Base-by-base conservation (phyloP, 1,284 basidiomycete genomes). In the Marasmius oreades region DNA sequence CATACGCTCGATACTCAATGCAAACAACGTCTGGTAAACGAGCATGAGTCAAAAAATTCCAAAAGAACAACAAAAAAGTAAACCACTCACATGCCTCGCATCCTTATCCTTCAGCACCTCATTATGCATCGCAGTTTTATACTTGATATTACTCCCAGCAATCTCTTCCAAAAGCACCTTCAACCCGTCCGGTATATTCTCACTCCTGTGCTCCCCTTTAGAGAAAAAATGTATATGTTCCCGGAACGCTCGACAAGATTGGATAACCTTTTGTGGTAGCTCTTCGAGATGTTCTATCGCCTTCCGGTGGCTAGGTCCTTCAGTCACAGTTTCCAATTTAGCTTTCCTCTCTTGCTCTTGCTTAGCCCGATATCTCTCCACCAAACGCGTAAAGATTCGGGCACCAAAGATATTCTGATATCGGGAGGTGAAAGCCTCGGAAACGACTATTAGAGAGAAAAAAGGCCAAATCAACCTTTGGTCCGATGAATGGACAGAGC, bases 401-500 rank as follows among this genome's bases (percentile, higher is more conserved):
- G 77, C 75, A 47, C 77, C 75, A 16, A 85, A 63, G 0, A 76
- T 76, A 3, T 65, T 72, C 63, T 83, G 79, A 67, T 86, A 86
- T 18, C 77, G 73, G 7, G 74, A 75, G 0, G 78, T 77, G 57
- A 81, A 85, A 0, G 78, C 84, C 61, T 91, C 89, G 11, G 82
- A 77, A 20, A 90, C 64, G 26, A 91, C 87, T 80, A 68, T 18
- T 3, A 10, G 53, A 1, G n/a, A 26, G 31, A 33, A 34, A 45
- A 5, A 23, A 24, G 18, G 53, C 26, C 5, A 24, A 43, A 22
- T 37, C n/a, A 39, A 34, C 31, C 31, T 37, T 28, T 34, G 16
- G 47, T 33, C 14, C 4, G n/a, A 6, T 12, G 26, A 47, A 24
- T 34, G 42, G n/a, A 55, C 12, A 23, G 31, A 59, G n/a, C n/a